Conservation (phyloP, 495 filamentous ascomycete genomes). For the Hapsidospora chrysogenum region DNA sequence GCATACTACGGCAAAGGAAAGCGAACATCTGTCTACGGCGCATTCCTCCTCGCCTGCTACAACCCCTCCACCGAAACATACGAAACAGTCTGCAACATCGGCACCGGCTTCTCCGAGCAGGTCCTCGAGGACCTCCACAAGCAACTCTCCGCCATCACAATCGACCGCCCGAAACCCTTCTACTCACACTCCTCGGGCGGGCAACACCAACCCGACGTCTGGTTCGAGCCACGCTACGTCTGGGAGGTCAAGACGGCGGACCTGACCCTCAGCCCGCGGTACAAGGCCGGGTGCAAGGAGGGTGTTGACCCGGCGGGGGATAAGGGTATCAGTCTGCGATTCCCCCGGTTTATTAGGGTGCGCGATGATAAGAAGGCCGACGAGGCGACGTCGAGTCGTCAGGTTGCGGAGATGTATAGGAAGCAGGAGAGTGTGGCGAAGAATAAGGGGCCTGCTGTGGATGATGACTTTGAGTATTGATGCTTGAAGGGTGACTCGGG, state of each 20-base stretch:
- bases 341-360: conserved; percentile 78
- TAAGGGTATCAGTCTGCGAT: conserved; percentile 78
- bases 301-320: conserved; percentile 49
- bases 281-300: conserved; percentile 59
- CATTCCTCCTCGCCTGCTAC: conserved; percentile 89
- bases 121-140: conserved; percentile 68
- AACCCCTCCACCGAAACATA: conserved; percentile 62
- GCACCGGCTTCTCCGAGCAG: conserved; percentile 87
- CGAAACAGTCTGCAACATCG: conserved; percentile 96
- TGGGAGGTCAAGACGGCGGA: conserved; percentile 98
- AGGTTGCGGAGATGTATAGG: conserved; percentile 91
- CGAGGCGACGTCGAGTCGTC: conserved; percentile 64
- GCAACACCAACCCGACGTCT: conserved; percentile 93
- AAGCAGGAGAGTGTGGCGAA: conserved; percentile 77
- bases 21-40: conserved; percentile 84
- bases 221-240: conserved; percentile 87
- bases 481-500: too few relatives aligned
- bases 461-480: conserved; percentile 98
- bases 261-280: conserved; percentile 79
- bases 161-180: conserved; percentile 86
- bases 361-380: conserved; percentile 92
- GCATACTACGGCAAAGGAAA: conserved; percentile 92
- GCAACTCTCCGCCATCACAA: conserved; percentile 50
- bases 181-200: conserved; percentile 69
- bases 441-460: conserved; percentile 62